These are phyloP conservation scores for Eruca vesicaria DNA, from an alignment of 441 rosid genomes.

Conservation along the genomic window DNA sequence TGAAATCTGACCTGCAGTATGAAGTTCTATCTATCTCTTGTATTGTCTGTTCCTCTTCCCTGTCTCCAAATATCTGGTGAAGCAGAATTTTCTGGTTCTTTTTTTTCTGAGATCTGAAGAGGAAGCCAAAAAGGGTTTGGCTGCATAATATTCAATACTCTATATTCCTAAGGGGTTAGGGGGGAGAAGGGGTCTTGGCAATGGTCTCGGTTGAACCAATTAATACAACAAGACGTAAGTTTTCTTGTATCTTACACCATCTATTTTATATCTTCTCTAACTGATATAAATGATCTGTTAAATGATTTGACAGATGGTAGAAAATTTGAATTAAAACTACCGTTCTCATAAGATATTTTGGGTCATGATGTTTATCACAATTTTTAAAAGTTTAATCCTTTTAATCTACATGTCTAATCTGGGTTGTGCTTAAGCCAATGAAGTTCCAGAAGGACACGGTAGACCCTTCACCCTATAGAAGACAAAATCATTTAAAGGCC, in stretches of 20 bases:
- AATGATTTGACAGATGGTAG: constrained; percentile 4
- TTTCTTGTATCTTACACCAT: constrained; percentile 16
- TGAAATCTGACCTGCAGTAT: constrained; percentile 27
- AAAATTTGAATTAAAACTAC: neutral
- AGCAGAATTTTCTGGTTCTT: neutral
- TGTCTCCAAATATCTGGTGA: neutral
- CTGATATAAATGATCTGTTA: neutral
- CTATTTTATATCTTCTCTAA: constrained; percentile 9
- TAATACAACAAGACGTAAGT: constrained; percentile 22
- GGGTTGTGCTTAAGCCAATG: constrained; percentile 12
- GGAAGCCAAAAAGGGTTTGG: constrained; percentile 31
- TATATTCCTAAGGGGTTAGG: too few species aligned
- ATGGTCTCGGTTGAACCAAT: constrained; percentile 14
- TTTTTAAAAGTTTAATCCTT: constrained; percentile 8
- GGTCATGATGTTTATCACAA: neutral
- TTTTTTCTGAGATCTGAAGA: constrained; percentile 10
- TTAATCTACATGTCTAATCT: constrained; percentile 9
- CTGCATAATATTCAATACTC: constrained; percentile 16
- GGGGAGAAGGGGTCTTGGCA: constrained; percentile 21
- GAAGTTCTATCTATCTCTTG: neutral
- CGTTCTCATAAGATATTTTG: neutral
- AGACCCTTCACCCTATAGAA: constrained; percentile 10
- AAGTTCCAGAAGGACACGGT: neutral
- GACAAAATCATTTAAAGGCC: constrained; percentile 25
- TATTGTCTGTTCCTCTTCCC: constrained; percentile 8